Conservation (phyloP, 176 grass and related monocot species). For the Dactylis glomerata region DNA sequence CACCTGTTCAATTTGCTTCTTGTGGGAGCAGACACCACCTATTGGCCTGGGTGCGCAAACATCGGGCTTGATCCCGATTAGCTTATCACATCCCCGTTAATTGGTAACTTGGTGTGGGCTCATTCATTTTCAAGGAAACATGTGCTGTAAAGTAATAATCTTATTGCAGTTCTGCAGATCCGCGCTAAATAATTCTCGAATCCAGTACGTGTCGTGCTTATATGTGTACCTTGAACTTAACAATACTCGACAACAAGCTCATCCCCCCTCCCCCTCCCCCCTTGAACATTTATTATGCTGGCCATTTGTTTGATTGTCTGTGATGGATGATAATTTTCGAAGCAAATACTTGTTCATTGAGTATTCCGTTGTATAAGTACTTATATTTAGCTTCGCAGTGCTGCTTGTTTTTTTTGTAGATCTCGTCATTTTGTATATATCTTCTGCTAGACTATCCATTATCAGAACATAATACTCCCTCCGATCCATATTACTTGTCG, state of each 20-base stretch:
- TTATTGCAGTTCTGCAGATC: constrained; percentile 9
- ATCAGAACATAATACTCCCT: background rate
- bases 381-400: constrained; percentile 1
- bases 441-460: background rate
- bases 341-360: background rate
- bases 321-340: background rate
- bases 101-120: constrained; percentile 16
- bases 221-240: constrained; percentile 17
- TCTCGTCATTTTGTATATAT: background rate
- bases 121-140: background rate
- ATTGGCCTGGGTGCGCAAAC: background rate
- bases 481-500: too few species aligned
- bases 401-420: background rate
- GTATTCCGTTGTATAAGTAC: background rate
- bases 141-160: background rate
- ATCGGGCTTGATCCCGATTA: constrained; percentile 12
- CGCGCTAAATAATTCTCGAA: background rate
- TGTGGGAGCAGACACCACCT: background rate
- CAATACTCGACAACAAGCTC: background rate
- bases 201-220: background rate
- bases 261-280: background rate
- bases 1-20: background rate
- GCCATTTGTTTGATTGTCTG: background rate
- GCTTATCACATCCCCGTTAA: background rate
- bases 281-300: background rate